These are phyloP conservation scores for Wickerhamiella sergipiensis DNA, from an alignment of 805 yeast genomes.

Conservation along the genomic window DNA sequence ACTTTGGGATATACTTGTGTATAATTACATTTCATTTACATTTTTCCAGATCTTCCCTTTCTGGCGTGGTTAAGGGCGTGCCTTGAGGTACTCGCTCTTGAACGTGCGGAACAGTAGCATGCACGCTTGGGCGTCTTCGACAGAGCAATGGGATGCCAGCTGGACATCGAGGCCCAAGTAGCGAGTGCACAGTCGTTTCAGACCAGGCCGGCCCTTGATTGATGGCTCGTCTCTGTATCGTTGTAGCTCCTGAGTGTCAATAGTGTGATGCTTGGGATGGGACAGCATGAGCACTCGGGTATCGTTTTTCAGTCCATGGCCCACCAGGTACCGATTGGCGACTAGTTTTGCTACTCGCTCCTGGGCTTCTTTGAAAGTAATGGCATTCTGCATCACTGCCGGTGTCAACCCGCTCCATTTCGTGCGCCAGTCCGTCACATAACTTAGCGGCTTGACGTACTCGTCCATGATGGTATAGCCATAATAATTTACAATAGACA, in stretches of 20 bases:
- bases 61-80: background rate
- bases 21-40: background rate
- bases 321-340: slow-evolving; percentile 41
- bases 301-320: slow-evolving; percentile 79
- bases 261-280: slow-evolving; percentile 47
- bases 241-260: slow-evolving; percentile 61
- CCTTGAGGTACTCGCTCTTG: background rate
- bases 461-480: slow-evolving; percentile 61
- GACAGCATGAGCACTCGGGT: slow-evolving; percentile 50
- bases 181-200: slow-evolving; percentile 50
- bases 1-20: background rate
- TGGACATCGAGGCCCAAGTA: slow-evolving; percentile 53
- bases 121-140: slow-evolving; percentile 81
- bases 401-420: slow-evolving; percentile 83
- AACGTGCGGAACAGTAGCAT: slow-evolving; percentile 44
- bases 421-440: slow-evolving; percentile 83
- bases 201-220: slow-evolving; percentile 34
- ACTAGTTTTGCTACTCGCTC: slow-evolving; percentile 38
- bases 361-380: slow-evolving; percentile 56
- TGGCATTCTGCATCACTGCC: slow-evolving; percentile 51
- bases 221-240: slow-evolving; percentile 35
- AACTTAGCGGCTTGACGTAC: slow-evolving; percentile 61
- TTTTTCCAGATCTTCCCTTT: background rate
- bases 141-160: slow-evolving; percentile 65
- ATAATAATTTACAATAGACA: slow-evolving; percentile 71